phyloP scores from a whole-genome alignment of 768 basidiomycete genomes.

The Rhizopogon salebrosus region DNA sequence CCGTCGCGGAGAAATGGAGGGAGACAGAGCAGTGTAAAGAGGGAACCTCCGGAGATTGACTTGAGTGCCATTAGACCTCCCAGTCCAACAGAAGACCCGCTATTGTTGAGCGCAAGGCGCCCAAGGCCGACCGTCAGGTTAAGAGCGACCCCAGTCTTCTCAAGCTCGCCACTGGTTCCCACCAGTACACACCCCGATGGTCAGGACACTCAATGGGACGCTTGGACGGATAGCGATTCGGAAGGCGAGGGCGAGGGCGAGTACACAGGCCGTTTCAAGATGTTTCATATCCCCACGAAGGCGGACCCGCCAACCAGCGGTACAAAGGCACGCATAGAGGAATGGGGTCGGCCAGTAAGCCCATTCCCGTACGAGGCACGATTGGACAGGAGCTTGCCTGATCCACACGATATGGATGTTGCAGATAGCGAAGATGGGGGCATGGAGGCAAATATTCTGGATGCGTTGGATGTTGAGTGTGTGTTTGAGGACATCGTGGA shows the following conservation, averaged over 20 bases:
- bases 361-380: constrained; percentile 48
- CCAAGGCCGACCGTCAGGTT: constrained; percentile 23
- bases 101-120: constrained; percentile 49
- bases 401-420: neutral
- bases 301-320: constrained; percentile 58
- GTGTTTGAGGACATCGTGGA: neutral
- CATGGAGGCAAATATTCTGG: constrained; percentile 1
- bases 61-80: constrained; percentile 60
- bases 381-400: constrained; percentile 23
- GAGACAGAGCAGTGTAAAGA: constrained; percentile 38
- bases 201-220: constrained; percentile 16
- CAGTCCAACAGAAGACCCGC: constrained; percentile 72
- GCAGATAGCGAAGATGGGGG: constrained; percentile 9
- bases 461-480: neutral
- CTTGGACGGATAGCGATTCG: constrained; percentile 16
- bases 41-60: constrained; percentile 62
- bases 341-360: constrained; percentile 68
- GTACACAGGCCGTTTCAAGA: constrained; percentile 62
- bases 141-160: constrained; percentile 33
- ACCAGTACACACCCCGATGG: neutral
- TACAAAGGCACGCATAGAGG: constrained; percentile 42
- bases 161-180: constrained; percentile 25
- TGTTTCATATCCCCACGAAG: constrained; percentile 55
- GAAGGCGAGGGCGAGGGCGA: constrained; percentile 43
- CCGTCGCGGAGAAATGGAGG: neutral